These are phyloP conservation scores for Penicillium paneum DNA, from an alignment of 2,329 filamentous ascomycete species.

Conservation along the genomic window DNA sequence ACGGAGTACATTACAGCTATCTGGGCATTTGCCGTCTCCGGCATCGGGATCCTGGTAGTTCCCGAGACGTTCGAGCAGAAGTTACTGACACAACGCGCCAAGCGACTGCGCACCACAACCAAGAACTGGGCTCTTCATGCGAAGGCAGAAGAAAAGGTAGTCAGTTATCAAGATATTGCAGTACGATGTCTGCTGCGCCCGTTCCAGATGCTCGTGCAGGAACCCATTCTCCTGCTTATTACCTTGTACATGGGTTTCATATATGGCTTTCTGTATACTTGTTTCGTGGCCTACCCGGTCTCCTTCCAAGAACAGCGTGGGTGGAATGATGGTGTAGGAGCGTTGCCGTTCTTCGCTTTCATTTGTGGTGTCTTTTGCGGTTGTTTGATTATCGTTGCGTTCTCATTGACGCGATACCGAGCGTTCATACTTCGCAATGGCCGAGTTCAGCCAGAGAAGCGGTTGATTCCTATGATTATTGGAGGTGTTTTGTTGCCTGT, in stretches of 20 bases:
- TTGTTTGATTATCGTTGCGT: constrained; percentile 27
- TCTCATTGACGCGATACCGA: constrained; percentile 34
- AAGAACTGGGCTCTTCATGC: constrained; percentile 47
- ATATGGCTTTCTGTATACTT: constrained; percentile 32
- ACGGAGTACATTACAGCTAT: constrained; percentile 56
- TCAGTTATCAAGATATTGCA: constrained; percentile 4
- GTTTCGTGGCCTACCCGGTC: constrained; percentile 38
- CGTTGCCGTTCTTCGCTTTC: constrained; percentile 47
- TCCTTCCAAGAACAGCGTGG: constrained; percentile 42
- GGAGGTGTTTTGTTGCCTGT: constrained; percentile 41
- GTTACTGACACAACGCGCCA: constrained; percentile 49
- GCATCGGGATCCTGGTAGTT: constrained; percentile 46
- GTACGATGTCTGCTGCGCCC: constrained; percentile 19
- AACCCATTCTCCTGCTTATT: constrained; percentile 47
- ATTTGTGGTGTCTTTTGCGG: constrained; percentile 44
- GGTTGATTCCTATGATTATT: constrained; percentile 46
- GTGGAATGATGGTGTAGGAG: constrained; percentile 43
- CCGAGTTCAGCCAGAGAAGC: constrained; percentile 39
- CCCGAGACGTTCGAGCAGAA: constrained; percentile 47
- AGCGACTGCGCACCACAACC: constrained; percentile 43
- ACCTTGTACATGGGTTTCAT: constrained; percentile 41
- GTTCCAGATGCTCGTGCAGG: constrained; percentile 23
- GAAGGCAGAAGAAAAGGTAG: constrained; percentile 8
- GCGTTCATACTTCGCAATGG: constrained; percentile 16
- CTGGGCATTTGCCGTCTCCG: constrained; percentile 42